Base-by-base conservation (phyloP, 2,329 filamentous ascomycete species). In the Penicillium sp. region DNA sequence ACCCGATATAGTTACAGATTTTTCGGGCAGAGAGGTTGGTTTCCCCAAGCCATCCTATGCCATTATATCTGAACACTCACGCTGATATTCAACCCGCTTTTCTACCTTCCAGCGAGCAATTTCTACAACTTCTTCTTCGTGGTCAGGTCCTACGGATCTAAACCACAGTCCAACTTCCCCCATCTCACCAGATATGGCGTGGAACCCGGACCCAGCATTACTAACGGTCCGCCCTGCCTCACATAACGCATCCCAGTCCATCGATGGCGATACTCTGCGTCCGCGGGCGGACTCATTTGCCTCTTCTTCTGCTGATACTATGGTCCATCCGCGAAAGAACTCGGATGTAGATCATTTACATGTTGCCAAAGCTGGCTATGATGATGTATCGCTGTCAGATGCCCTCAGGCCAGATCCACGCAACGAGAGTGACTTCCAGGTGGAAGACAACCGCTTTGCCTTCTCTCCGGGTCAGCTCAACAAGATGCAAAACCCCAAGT, bases 401-500 rank as follows among this genome's bases (percentile, higher is more conserved):
- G 90, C 90, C 0, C 75, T 96, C 57, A 84, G 81, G 46, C 89
- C 91, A 0, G 90, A 95, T 67, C 81, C 84, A 36, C 89, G 89
- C 6, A 89, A 86, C 48, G 89, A 92, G 69, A 79, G 76, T 16
- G 89, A 93, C 58, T 96, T 95, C 64, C 65, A 83, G 13, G 86
- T 93, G 10, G 81, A 87, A 5, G 80, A 91, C 69, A 96, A 94
- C 69, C 88, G 88, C 0, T 96, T 96, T 67, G 92, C 90, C 14
- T 96, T 91, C 69, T 85, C 86, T 2, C 73, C 72, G 0, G 92
- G 92, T 13, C 87, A 95, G 67, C 79, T 97, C 58, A 88, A 86
- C 65, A 96, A 96, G 73, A 83, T 96, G 76, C 85, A 93, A 57
- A 94, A 95, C 68, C 92, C 92, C 3, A 96, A 96, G 77, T 95